These are phyloP conservation scores for Geosmithia morbida DNA, from an alignment of 2,329 filamentous ascomycete genomes.

Conservation along the genomic window DNA sequence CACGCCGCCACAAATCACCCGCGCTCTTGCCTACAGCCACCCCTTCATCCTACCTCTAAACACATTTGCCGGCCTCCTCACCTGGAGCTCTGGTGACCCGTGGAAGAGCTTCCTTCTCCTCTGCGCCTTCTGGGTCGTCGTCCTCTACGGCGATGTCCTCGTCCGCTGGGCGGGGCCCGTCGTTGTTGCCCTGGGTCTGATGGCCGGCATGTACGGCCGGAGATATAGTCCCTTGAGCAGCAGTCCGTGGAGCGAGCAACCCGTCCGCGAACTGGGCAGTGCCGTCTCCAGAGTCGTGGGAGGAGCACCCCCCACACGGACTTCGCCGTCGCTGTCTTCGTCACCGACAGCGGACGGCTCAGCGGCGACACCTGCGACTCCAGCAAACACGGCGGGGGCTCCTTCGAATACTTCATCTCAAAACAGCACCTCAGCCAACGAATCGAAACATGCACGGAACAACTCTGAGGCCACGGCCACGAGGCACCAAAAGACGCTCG, in stretches of 20 bases:
- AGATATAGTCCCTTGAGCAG: conserved; percentile 84
- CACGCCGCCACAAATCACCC: conserved; percentile 87
- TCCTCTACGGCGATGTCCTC: conserved; percentile 76
- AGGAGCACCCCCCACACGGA: neutral
- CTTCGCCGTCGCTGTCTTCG: neutral
- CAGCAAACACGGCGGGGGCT: neutral
- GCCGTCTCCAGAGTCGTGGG: conserved; percentile 5
- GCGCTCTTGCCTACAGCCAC: conserved; percentile 89
- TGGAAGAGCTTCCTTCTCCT: conserved; percentile 96
- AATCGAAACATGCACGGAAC: conserved; percentile 25
- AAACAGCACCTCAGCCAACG: conserved; percentile 8
- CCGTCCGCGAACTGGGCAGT: conserved; percentile 19
- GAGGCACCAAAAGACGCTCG: conserved; percentile 81
- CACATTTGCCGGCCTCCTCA: conserved; percentile 68
- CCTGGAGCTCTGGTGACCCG: conserved; percentile 85
- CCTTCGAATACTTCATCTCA: conserved; percentile 1
- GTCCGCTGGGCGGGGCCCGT: conserved; percentile 72
- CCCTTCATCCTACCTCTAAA: conserved; percentile 86
- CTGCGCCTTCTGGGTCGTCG: conserved; percentile 69
- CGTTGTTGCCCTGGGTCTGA: conserved; percentile 63
- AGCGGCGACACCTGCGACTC: neutral
- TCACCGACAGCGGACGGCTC: neutral
- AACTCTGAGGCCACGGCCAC: conserved; percentile 47
- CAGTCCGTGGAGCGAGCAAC: conserved; percentile 50
- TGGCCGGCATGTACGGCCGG: conserved; percentile 82